phyloP scores from a whole-genome alignment of 352 stramenopile genomes.

The Globisporangium spiculum region DNA sequence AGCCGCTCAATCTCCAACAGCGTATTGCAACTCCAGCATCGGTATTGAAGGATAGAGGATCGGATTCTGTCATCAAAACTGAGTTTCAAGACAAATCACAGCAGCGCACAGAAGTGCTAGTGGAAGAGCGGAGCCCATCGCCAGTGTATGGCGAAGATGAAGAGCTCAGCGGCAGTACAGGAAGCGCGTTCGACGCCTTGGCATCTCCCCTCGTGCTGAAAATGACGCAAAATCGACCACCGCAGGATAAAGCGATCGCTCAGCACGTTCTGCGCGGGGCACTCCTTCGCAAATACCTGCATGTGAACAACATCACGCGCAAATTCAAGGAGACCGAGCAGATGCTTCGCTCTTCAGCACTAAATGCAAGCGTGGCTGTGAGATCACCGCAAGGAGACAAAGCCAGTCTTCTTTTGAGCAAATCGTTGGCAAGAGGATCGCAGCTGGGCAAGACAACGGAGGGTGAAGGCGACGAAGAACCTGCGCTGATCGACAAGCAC shows the following conservation, averaged over 20 bases:
- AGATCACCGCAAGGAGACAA: conserved; percentile 1
- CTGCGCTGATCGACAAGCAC: conserved; percentile 13
- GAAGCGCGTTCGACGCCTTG: conserved; percentile 8
- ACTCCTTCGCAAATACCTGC: conserved; percentile 65
- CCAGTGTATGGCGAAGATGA: background rate
- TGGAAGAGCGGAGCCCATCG: background rate
- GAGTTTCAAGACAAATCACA: background rate
- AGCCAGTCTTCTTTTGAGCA: background rate
- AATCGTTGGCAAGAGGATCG: background rate
- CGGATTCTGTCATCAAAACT: background rate
- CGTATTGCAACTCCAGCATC: background rate
- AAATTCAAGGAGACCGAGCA: conserved; percentile 67
- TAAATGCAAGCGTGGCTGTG: conserved; percentile 21
- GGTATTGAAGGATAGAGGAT: background rate
- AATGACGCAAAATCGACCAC: conserved; percentile 20
- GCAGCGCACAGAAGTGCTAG: background rate
- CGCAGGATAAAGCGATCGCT: conserved; percentile 44
- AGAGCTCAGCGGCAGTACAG: background rate
- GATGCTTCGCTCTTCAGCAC: conserved; percentile 30
- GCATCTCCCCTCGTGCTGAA: conserved; percentile 41
- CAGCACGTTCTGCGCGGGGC: conserved; percentile 59
- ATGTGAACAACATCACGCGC: conserved; percentile 57
- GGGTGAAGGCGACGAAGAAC: conserved; percentile 15
- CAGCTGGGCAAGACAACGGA: background rate
- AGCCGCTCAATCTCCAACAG: background rate